phyloP scores from a whole-genome alignment of 345 rosid species.

The Barbarea vulgaris region DNA sequence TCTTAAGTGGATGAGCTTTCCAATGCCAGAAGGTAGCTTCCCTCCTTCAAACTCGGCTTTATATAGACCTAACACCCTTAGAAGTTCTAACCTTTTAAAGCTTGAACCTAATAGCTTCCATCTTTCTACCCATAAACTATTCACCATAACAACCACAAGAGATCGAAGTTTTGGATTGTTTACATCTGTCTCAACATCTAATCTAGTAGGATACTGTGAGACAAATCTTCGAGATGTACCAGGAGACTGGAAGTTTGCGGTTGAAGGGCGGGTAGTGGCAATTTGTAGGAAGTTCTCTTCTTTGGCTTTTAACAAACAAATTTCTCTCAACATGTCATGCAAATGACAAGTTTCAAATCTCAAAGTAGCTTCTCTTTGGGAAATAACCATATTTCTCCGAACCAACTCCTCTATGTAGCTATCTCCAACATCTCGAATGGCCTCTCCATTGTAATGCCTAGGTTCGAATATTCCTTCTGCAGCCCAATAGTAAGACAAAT shows the following conservation, averaged over 20 bases:
- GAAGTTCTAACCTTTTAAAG: too few species aligned
- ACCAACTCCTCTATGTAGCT: too few species aligned
- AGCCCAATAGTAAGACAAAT: too few species aligned
- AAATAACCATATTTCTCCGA: constrained; percentile 46
- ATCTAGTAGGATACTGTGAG: background rate
- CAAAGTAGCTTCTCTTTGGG: background rate
- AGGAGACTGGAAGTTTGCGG: background rate
- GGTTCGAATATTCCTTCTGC: too few species aligned
- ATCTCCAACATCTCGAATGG: too few species aligned
- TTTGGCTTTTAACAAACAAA: constrained; percentile 23
- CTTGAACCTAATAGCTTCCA: background rate
- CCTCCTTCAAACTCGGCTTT: too few species aligned
- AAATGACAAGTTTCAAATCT: constrained; percentile 7
- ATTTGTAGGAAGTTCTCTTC: too few species aligned
- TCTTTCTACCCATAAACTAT: rapidly evolving
- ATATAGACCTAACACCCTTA: too few species aligned
- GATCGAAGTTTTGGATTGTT: constrained; percentile 6
- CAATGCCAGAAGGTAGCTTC: too few species aligned
- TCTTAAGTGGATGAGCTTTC: too few species aligned
- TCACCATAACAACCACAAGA: background rate
- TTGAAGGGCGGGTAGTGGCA: rapidly evolving
- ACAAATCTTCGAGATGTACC: constrained; percentile 31
- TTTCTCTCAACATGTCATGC: constrained; percentile 35
- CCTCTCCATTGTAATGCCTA: too few species aligned
- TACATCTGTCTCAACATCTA: background rate